A percentile compares a stretch with the other conserved stretches of the same genome.
These are phyloP conservation scores for Edaphochlamys debaryana DNA, from an alignment of 139 green algal genomes.

Conservation along the genomic window DNA sequence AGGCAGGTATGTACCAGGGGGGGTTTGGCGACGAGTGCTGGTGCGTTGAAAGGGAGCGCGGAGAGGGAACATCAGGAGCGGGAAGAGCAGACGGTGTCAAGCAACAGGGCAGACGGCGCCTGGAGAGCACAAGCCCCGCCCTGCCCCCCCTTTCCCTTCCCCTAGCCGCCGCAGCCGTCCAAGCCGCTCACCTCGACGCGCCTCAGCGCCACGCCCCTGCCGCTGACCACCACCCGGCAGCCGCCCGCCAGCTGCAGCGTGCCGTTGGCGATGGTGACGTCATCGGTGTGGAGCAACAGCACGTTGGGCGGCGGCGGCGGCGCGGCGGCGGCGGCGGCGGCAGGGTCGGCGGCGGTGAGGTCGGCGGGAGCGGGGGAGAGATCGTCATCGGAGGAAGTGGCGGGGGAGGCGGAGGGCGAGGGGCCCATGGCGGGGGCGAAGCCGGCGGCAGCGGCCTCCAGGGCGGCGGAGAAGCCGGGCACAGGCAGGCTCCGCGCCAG, in stretches of 20 bases:
- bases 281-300: constrained; percentile 2
- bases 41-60: too few species aligned
- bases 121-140: too few species aligned
- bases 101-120: too few species aligned
- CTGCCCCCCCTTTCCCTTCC: too few species aligned
- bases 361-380: not conserved
- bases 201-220: constrained; percentile 5
- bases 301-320: not conserved
- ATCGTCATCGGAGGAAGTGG: not conserved
- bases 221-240: constrained; percentile 27
- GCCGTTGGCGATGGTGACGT: constrained; percentile 17
- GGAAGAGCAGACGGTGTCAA: too few species aligned
- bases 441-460: not conserved
- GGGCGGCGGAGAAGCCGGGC: not conserved
- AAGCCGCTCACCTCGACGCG: constrained; percentile 17
- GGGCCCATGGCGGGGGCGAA: too few species aligned
- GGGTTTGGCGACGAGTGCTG: too few species aligned
- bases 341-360: not conserved
- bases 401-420: not conserved
- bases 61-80: too few species aligned
- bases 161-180: too few species aligned
- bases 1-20: not conserved
- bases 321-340: not conserved
- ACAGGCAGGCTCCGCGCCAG: not conserved
- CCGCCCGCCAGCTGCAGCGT: constrained; percentile 11